These are phyloP conservation scores for Halocafeteria seosinensis DNA, from an alignment of 108 stramenopile genomes.

Conservation along the genomic window DNA sequence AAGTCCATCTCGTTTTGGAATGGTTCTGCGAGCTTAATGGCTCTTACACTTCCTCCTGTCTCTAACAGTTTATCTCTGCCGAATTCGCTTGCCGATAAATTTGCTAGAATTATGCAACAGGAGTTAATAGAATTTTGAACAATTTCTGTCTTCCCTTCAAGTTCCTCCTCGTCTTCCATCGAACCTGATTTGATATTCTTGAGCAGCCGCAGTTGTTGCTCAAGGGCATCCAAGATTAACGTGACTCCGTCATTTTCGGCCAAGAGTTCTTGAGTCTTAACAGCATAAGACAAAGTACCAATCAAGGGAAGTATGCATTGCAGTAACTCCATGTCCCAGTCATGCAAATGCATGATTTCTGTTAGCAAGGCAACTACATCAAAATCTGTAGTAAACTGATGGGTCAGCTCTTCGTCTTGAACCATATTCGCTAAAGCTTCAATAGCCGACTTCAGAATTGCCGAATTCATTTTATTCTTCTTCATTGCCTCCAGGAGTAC, in stretches of 20 bases:
- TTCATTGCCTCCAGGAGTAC: no score
- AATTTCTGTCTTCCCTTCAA: not conserved
- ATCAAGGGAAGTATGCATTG: not conserved
- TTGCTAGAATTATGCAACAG: not conserved
- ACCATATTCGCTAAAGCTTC: not conserved
- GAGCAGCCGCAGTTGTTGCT: not conserved
- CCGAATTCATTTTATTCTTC: not conserved
- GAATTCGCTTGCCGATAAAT: not conserved
- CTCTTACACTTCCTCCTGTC: not conserved
- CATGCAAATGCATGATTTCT: not conserved
- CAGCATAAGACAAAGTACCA: conserved; percentile 4
- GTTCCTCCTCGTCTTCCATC: not conserved
- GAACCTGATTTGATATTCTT: not conserved
- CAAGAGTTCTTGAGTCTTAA: not conserved
- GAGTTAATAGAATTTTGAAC: not conserved
- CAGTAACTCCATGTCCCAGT: conserved; percentile 15
- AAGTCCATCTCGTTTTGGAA: not conserved
- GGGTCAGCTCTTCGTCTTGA: not conserved
- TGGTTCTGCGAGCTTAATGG: not conserved
- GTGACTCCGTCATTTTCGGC: not conserved
- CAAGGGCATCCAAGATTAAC: conserved; percentile 3
- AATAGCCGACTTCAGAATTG: conserved; percentile 8
- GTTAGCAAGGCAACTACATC: conserved; percentile 3
- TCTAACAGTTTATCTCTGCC: not conserved
- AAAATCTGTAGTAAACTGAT: not conserved